Evolutionary conservation across 169 alveolate species (phyloP).

Genomic region (Cryptosporidium viatorum): DNA sequence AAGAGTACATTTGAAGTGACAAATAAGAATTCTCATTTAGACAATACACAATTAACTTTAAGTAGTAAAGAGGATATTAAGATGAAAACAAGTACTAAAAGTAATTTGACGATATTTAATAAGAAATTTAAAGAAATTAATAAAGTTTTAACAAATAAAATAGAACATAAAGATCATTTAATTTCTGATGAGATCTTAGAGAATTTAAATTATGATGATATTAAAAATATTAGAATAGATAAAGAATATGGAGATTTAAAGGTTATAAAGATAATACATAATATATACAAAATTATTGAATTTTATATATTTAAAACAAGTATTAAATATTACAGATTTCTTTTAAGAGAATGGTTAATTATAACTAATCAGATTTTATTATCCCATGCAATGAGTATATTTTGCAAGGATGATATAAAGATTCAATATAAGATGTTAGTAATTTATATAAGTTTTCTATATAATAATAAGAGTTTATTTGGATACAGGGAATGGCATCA

Average conservation of each 20-base stretch:
- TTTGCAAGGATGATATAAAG: constrained; percentile 32
- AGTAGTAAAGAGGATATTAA: constrained; percentile 1
- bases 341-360: constrained; percentile 26
- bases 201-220: constrained; percentile 1
- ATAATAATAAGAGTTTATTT: constrained; percentile 12
- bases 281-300: constrained; percentile 33
- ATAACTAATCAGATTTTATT: constrained; percentile 8
- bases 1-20: constrained; percentile 55
- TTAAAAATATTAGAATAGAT: constrained; percentile 1
- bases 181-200: constrained; percentile 34
- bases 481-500: constrained; percentile 25
- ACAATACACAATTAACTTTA: constrained; percentile 44
- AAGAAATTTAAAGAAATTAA: constrained; percentile 30
- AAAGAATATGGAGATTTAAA: background rate
- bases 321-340: constrained; percentile 2
- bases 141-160: background rate
- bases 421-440: constrained; percentile 11
- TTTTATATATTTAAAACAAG: constrained; percentile 18
- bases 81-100: constrained; percentile 1
- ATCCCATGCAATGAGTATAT: constrained; percentile 3
- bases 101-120: background rate
- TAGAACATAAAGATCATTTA: background rate
- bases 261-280: constrained; percentile 6
- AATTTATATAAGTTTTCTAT: background rate
- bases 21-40: constrained; percentile 19